These are phyloP conservation scores for Pistacia integerrima DNA, from an alignment of 345 rosid species.

Conservation along the genomic window DNA sequence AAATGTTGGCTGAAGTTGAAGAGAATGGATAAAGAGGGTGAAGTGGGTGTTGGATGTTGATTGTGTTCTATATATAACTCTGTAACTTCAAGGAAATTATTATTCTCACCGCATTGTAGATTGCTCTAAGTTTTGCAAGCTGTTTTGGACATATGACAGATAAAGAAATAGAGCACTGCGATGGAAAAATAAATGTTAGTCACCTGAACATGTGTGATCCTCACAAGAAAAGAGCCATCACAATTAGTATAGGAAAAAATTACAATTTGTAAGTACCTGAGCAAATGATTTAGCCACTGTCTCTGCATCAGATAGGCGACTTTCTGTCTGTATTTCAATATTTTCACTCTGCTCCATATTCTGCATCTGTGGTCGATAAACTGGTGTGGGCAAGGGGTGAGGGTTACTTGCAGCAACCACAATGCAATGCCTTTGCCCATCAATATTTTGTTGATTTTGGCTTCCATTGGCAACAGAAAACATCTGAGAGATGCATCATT, in stretches of 20 bases:
- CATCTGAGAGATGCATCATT: constrained; percentile 54
- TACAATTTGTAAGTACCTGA: constrained; percentile 45
- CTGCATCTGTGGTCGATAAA: constrained; percentile 72
- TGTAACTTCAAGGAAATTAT: not conserved
- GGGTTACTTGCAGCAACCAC: constrained; percentile 94
- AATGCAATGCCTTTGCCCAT: constrained; percentile 84
- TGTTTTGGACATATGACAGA: constrained; percentile 90
- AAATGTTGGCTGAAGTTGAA: not conserved
- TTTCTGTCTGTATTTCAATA: constrained; percentile 58
- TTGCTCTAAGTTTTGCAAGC: constrained; percentile 79
- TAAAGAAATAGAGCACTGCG: constrained; percentile 81
- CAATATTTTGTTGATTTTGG: constrained; percentile 65
- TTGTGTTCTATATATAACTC: not conserved
- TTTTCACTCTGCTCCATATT: constrained; percentile 63
- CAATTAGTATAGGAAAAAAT: constrained; percentile 4
- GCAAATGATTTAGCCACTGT: constrained; percentile 75
- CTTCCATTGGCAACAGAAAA: constrained; percentile 59
- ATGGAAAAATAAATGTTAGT: constrained; percentile 31
- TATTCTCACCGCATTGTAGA: constrained; percentile 79
- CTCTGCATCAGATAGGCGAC: constrained; percentile 88
- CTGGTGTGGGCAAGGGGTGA: constrained; percentile 88
- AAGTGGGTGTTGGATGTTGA: not conserved
- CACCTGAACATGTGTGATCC: constrained; percentile 11
- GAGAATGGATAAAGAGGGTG: not conserved
- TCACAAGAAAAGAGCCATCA: constrained; percentile 15